These are phyloP conservation scores for Aethionema arabicum DNA, from an alignment of 345 rosid genomes.

Conservation along the genomic window DNA sequence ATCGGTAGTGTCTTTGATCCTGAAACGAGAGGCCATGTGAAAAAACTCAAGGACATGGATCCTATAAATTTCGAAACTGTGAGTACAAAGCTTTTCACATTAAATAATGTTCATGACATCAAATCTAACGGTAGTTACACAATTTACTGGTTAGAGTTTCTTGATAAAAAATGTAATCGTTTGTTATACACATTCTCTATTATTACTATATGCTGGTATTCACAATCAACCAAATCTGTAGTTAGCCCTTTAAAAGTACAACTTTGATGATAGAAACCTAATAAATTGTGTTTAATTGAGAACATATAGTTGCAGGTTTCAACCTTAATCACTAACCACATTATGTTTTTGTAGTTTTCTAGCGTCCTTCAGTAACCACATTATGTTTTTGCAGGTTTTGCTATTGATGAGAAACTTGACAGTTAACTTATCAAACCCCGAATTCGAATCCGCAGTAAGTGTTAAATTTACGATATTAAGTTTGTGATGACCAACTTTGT, in stretches of 20 bases:
- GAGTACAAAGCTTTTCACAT: slow-evolving; percentile 35
- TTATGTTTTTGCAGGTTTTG: slow-evolving; percentile 60
- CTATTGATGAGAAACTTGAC: slow-evolving; percentile 89
- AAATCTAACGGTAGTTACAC: not conserved
- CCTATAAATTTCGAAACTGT: slow-evolving; percentile 94
- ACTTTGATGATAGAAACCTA: not conserved
- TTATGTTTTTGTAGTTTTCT: not conserved
- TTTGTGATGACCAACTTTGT: slow-evolving; percentile 11
- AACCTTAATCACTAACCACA: no score
- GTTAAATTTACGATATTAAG: slow-evolving; percentile 22
- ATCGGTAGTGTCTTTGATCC: slow-evolving; percentile 95
- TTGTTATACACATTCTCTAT: not conserved
- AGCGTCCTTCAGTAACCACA: not conserved
- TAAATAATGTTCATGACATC: slow-evolving; percentile 7
- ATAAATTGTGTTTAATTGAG: no score
- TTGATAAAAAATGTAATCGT: not conserved
- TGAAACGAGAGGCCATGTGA: slow-evolving; percentile 56
- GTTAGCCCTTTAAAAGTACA: slow-evolving; percentile 16
- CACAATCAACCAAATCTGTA: not conserved
- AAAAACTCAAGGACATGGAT: slow-evolving; percentile 95
- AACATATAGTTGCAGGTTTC: no score
- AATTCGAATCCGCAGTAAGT: slow-evolving; percentile 85
- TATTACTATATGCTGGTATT: not conserved
- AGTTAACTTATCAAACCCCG: slow-evolving; percentile 80
- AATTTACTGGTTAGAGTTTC: not conserved